phyloP scores from a whole-genome alignment of 2,329 filamentous ascomycete species.

The Colletotrichum sp. region DNA sequence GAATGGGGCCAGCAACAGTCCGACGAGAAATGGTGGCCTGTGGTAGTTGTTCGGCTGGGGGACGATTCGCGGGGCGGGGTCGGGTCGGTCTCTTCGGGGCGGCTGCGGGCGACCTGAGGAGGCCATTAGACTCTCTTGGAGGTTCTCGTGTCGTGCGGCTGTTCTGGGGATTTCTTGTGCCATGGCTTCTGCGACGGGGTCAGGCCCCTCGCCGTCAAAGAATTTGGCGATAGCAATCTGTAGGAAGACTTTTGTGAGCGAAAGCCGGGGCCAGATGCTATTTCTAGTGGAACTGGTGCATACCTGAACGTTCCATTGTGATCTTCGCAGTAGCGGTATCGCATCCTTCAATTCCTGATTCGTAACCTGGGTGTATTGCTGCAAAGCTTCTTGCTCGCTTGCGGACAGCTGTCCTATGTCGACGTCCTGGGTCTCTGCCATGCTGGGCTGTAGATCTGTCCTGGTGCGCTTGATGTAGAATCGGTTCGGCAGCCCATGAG shows the following conservation, averaged over 20 bases:
- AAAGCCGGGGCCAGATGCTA: background rate
- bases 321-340: conserved; percentile 79
- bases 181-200: conserved; percentile 79
- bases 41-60: conserved; percentile 75
- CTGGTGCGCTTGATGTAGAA: background rate
- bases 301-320: conserved; percentile 96
- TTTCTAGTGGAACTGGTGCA: conserved; percentile 7
- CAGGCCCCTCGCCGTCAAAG: conserved; percentile 92
- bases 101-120: conserved; percentile 26
- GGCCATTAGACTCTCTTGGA: conserved; percentile 64
- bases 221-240: conserved; percentile 96
- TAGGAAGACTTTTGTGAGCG: background rate
- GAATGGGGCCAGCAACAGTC: conserved; percentile 82
- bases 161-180: conserved; percentile 67
- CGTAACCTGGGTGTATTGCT: conserved; percentile 89
- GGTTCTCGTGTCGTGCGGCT: conserved; percentile 73
- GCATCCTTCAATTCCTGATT: conserved; percentile 81
- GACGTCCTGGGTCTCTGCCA: conserved; percentile 50
- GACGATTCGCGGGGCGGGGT: conserved; percentile 85
- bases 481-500: background rate
- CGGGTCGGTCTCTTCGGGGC: conserved; percentile 39
- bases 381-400: conserved; percentile 81
- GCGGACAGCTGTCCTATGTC: conserved; percentile 75
- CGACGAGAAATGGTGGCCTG: conserved; percentile 76
- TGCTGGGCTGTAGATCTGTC: conserved; percentile 10